These are phyloP conservation scores for Tuber borchii DNA, from an alignment of 495 filamentous ascomycete genomes.

Conservation along the genomic window DNA sequence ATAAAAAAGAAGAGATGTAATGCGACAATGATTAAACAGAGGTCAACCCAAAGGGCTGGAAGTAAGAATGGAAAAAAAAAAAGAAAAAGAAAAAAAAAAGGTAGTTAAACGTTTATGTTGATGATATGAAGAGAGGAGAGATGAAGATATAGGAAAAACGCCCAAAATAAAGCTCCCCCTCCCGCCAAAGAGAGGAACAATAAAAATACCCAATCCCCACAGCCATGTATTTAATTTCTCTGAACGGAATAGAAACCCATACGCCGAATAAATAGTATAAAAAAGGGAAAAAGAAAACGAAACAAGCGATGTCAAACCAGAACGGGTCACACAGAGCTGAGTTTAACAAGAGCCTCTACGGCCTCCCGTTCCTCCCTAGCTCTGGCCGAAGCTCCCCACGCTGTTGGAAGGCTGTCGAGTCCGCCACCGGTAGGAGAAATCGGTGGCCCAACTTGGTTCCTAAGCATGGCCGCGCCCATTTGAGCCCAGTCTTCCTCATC, in stretches of 20 bases:
- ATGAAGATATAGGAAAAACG: constrained; percentile 30
- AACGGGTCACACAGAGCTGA: constrained; percentile 40
- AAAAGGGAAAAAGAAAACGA: neutral
- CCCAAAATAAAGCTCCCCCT: constrained; percentile 32
- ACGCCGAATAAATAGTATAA: neutral
- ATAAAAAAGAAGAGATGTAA: neutral
- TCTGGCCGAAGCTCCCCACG: constrained; percentile 25
- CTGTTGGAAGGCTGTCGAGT: constrained; percentile 17
- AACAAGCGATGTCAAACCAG: constrained; percentile 21
- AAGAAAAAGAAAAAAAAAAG: constrained; percentile 1
- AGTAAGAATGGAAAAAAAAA: constrained; percentile 12
- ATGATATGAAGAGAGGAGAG: constrained; percentile 2
- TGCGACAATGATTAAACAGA: constrained; percentile 2
- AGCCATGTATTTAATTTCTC: constrained; percentile 5
- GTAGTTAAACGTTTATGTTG: constrained; percentile 15
- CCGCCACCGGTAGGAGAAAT: constrained; percentile 35
- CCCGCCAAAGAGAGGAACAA: constrained; percentile 18
- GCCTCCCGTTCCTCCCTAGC: constrained; percentile 40
- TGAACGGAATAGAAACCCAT: neutral
- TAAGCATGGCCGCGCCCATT: constrained; percentile 77
- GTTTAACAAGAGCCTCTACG: constrained; percentile 42
- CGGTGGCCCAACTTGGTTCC: constrained; percentile 44
- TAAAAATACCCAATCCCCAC: constrained; percentile 13
- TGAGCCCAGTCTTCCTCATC: constrained; percentile 96
- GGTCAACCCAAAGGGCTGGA: constrained; percentile 16